phyloP scores from a whole-genome alignment of 1,284 basidiomycete species.

The Bjerkandera adusta region DNA sequence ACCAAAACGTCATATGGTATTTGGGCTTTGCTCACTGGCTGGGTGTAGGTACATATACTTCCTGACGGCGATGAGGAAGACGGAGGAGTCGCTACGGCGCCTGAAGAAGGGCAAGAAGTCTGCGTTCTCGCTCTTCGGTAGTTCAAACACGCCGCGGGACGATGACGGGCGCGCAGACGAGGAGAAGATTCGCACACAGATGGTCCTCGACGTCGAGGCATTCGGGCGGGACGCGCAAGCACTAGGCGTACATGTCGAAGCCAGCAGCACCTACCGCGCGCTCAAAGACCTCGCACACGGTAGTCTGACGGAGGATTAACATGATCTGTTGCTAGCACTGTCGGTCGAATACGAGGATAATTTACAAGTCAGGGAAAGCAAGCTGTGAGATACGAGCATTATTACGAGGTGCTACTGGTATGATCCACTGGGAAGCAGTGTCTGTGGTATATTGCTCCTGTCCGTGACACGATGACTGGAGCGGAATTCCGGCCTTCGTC shows the following conservation, averaged over 20 bases:
- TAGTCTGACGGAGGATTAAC: constrained; percentile 27
- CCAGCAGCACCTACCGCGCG: constrained; percentile 52
- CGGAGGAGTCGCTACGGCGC: constrained; percentile 82
- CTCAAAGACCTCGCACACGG: constrained; percentile 61
- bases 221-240: constrained; percentile 74
- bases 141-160: constrained; percentile 42
- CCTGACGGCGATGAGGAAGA: constrained; percentile 83
- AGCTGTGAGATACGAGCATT: constrained; percentile 30
- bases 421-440: constrained; percentile 40
- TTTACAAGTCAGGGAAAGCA: neutral
- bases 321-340: neutral
- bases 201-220: constrained; percentile 83
- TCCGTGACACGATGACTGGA: constrained; percentile 55
- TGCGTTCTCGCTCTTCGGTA: constrained; percentile 76
- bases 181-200: constrained; percentile 80
- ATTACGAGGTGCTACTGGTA: constrained; percentile 20
- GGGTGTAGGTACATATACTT: constrained; percentile 59
- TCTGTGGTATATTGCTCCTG: constrained; percentile 58
- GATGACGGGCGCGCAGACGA: constrained; percentile 73
- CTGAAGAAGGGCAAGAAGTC: constrained; percentile 85
- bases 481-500: constrained; percentile 18
- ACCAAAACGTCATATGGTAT: constrained; percentile 1
- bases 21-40: neutral
- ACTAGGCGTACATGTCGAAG: constrained; percentile 64
- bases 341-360: neutral